Evolutionary conservation across 2,329 filamentous ascomycete genomes (phyloP), one percentile per base, ranked within the genome.

Genomic region (Aureobasidium namibiae): DNA sequence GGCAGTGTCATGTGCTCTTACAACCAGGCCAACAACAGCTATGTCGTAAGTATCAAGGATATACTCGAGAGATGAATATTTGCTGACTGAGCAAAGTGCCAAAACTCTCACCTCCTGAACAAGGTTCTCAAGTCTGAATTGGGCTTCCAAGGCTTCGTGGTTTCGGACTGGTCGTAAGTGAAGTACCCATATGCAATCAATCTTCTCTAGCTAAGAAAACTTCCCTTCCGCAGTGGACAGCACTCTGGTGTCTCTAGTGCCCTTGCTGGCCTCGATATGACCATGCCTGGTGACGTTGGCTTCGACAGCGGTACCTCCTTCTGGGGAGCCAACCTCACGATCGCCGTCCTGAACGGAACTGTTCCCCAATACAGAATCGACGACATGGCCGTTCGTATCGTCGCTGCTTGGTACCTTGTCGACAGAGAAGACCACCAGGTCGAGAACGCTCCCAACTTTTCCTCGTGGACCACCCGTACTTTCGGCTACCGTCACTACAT

Each of bases 301-400:
- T 95, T 96, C 75, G 83, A 88, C 72, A 83, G 81, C 4, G 88
- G 88, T 7, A 72, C 74, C 53, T 87, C 86, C 18, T 95, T 80
- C 78, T 96, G 89, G 88, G 92, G 92, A 10, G 76, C 85, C 29
- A 97, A 97, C 73, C 73, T 97, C 65, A 96, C 92, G 1, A 77
- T 95, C 49, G 89, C 89, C 1, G 85, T 96, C 6, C 74, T 95
- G 65, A 96, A 97, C 69, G 92, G 92, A 36, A 96, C 91, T 0
- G 77, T 97, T 33, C 90, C 92, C 0, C 84, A 89, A 65, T 95
- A 88, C 82, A 52, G 92, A 53, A 71, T 97, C 10, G 92, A 96
- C 66, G 94, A 97, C 69, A 95, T 96, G 87, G 89, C 84, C 5
- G 87, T 90, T 73, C 85, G 94, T 66, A 95, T 89, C 64, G 79